Evolutionary conservation across 306 rosid species (phyloP), one percentile per base, ranked within the genome.

Genomic region (Morella rubra): DNA sequence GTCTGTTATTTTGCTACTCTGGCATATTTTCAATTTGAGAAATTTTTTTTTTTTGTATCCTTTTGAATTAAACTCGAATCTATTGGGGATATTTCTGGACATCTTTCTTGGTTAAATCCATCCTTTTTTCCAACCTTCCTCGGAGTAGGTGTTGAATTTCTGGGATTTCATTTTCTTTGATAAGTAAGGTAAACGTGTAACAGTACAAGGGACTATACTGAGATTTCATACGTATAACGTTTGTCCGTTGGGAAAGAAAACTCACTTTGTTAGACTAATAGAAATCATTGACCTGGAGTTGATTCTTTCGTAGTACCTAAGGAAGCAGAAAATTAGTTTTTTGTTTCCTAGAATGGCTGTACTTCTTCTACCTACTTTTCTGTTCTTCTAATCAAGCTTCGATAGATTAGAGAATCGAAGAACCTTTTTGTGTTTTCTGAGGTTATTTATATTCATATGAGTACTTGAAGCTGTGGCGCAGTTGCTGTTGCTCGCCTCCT

Each of bases 341-440:
- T 60, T 24, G 8, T 27, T 11, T 60, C 24, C 44, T 60, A 1
- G 67, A 60, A 60, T 27, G 4, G 60, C 27, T 54, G 7, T 54
- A 54, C 60, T 54, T 54, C n/a, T 54, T 54, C 60, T 24, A 60
- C 44, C 66, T 12, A 42, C 1, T 60, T 60, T 59, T 60, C 66
- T 24, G 66, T 42, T 59, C 41, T 60, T 60, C 44, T 60, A 51
- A 60, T 60, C 66, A 60, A 60, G 66, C 22, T 60, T 60, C 42
- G 24, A 60, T 60, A 22, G 42, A 16, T 41, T 47, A 40, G 70
- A 41, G 45, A 64, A 8, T 41, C 18, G 12, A 18, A 40, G 49
- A 64, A 14, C 1, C 70, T 8, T 64, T 16, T 41, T 16, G 12
- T 8, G 12, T 65, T 41, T 1, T n/a, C 50, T 65, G 14, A 41